phyloP scores from a whole-genome alignment of 306 rosid species.

The Potentilla sterilis region DNA sequence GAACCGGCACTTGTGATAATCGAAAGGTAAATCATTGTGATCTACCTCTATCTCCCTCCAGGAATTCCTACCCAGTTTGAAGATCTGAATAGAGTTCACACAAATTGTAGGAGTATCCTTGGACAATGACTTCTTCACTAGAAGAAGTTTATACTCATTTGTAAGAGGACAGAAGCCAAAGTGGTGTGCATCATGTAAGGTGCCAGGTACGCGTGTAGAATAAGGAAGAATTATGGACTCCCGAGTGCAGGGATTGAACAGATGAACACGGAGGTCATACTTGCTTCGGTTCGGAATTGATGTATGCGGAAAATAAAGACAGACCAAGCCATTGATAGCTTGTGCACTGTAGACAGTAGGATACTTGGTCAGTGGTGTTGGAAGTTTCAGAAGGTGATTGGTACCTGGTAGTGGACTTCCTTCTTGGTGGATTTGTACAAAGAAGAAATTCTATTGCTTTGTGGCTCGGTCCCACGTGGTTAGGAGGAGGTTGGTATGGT shows the following conservation, averaged over 20 bases:
- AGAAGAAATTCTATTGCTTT: neutral
- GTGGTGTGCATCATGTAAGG: neutral
- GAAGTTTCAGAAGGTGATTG: neutral
- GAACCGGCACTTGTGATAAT: neutral
- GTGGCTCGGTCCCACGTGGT: slow-evolving; percentile 6
- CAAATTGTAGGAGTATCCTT: neutral
- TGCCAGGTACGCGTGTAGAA: neutral
- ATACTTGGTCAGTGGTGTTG: neutral
- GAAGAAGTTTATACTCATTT: slow-evolving; percentile 6
- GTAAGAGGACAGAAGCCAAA: slow-evolving; percentile 3
- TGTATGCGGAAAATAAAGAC: neutral
- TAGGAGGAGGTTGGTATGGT: neutral
- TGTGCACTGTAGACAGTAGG: neutral
- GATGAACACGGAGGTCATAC: neutral
- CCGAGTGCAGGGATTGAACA: slow-evolving; percentile 8
- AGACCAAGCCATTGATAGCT: slow-evolving; percentile 4
- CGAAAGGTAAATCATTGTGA: neutral
- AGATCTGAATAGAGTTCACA: neutral
- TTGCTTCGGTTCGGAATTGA: neutral
- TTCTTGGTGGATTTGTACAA: neutral
- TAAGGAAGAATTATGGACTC: neutral
- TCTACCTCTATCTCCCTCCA: slow-evolving; percentile 1
- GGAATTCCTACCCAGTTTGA: neutral
- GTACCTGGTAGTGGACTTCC: neutral
- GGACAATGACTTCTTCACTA: neutral